phyloP scores from a whole-genome alignment of 164 flowering plant genomes.

The Magnolia sinica region DNA sequence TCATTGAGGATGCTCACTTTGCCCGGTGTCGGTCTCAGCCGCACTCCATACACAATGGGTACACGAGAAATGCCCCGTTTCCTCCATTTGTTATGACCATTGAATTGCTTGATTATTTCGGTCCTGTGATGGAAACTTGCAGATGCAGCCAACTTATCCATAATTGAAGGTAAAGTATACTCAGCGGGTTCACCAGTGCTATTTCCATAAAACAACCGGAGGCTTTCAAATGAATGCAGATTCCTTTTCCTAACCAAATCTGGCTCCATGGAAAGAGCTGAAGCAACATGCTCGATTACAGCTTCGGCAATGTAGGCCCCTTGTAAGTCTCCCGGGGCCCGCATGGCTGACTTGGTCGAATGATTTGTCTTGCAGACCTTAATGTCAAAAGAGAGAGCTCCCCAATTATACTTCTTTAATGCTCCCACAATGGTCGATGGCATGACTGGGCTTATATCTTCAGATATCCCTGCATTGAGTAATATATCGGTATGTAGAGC shows the following conservation, averaged over 20 bases:
- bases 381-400: constrained; percentile 76
- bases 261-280: constrained; percentile 66
- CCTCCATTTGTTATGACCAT: constrained; percentile 49
- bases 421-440: constrained; percentile 39
- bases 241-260: constrained; percentile 60
- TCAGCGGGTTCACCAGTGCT: constrained; percentile 48
- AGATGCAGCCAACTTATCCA: constrained; percentile 53
- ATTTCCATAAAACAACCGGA: constrained; percentile 38
- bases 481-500: constrained; percentile 62
- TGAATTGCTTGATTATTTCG: constrained; percentile 45
- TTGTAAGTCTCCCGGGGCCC: constrained; percentile 89
- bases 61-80: constrained; percentile 81
- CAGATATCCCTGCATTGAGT: constrained; percentile 58
- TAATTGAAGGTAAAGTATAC: constrained; percentile 64
- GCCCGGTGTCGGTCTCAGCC: constrained; percentile 62
- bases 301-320: constrained; percentile 81
- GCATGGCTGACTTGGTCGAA: constrained; percentile 76
- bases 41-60: constrained; percentile 59
- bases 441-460: constrained; percentile 64
- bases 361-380: constrained; percentile 79
- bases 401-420: constrained; percentile 82
- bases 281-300: constrained; percentile 74
- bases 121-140: constrained; percentile 48
- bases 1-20: constrained; percentile 80
- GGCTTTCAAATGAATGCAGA: constrained; percentile 66